A percentile compares a stretch with the other conserved stretches of the same genome.
phyloP scores from a whole-genome alignment of 192 early-diverging fungal species.

The Coemansia sp. region DNA sequence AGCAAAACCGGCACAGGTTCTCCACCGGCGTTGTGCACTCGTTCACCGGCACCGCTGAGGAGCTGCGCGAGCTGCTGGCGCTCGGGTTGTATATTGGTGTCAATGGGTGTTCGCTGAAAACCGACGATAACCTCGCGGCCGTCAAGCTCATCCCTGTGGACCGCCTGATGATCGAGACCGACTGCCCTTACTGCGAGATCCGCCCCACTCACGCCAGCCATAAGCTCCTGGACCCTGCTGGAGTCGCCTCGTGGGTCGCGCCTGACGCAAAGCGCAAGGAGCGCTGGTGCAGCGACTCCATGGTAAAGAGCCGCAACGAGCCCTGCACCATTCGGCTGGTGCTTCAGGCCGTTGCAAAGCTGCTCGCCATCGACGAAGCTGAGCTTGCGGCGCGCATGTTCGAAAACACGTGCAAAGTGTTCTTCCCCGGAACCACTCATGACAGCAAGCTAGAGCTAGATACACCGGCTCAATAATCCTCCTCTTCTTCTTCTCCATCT shows the following conservation, averaged over 20 bases:
- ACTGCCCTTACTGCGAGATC: constrained; percentile 93
- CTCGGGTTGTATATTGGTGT: constrained; percentile 89
- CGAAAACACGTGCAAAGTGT: constrained; percentile 68
- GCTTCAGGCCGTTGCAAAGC: constrained; percentile 64
- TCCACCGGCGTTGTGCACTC: constrained; percentile 85
- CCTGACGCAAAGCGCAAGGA: constrained; percentile 74
- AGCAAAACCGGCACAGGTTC: constrained; percentile 62
- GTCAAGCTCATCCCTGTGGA: constrained; percentile 74
- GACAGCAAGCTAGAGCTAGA: constrained; percentile 1
- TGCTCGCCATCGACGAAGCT: constrained; percentile 57
- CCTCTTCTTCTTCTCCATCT: too few relatives aligned
- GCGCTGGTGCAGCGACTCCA: constrained; percentile 49
- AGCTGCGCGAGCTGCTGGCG: constrained; percentile 62
- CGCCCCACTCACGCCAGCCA: constrained; percentile 82
- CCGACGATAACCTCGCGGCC: constrained; percentile 78
- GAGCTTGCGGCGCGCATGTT: constrained; percentile 64
- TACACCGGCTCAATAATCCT: not conserved
- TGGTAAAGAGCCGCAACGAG: constrained; percentile 86
- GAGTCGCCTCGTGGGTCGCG: constrained; percentile 18
- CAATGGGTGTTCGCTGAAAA: constrained; percentile 95
- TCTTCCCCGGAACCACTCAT: constrained; percentile 53
- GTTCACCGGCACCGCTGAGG: constrained; percentile 75
- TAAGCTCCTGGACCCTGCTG: constrained; percentile 52
- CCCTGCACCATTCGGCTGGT: constrained; percentile 79
- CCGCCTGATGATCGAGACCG: constrained; percentile 89